A percentile compares a stretch with the other conserved stretches of the same genome.
These are phyloP conservation scores for Barnettozyma pratensis DNA, from an alignment of 805 yeast species.

Conservation along the genomic window DNA sequence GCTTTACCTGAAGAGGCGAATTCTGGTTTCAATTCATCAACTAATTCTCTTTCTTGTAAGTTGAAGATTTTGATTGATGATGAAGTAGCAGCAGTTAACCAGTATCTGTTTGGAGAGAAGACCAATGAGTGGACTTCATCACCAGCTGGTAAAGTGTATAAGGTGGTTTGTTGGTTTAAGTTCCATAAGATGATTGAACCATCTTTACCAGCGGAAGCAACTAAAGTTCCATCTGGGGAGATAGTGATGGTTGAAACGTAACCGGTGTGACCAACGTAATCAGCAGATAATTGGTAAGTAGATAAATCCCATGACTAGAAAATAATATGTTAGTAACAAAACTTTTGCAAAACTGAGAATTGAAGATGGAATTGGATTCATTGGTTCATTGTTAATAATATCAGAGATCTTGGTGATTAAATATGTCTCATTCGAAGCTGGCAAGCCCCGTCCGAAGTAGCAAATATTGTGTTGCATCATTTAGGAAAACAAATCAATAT, in stretches of 20 bases:
- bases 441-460: constrained; percentile 92
- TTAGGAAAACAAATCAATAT: constrained; percentile 25
- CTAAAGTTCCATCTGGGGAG: constrained; percentile 99
- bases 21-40: constrained; percentile 98
- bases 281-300: constrained; percentile 84
- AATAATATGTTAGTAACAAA: constrained; percentile 41
- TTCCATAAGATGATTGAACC: constrained; percentile 99
- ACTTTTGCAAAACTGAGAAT: too few species aligned
- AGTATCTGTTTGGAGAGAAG: constrained; percentile 99
- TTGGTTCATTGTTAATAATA: constrained; percentile 21
- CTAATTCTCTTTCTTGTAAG: constrained; percentile 89
- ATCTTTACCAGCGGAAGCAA: constrained; percentile 99
- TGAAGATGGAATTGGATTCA: too few species aligned
- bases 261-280: constrained; percentile 99
- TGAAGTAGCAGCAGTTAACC: constrained; percentile 99
- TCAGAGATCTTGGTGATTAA: constrained; percentile 99
- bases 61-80: constrained; percentile 97
- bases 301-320: constrained; percentile 88
- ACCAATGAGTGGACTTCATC: constrained; percentile 98
- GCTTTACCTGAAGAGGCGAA: constrained; percentile 83
- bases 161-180: constrained; percentile 75
- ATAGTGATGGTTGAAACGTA: constrained; percentile 95
- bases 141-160: constrained; percentile 92
- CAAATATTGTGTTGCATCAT: constrained; percentile 89
- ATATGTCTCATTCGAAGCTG: constrained; percentile 89